Conservation (phyloP, 177 flowering plant species). For the Vitis hybrid region DNA sequence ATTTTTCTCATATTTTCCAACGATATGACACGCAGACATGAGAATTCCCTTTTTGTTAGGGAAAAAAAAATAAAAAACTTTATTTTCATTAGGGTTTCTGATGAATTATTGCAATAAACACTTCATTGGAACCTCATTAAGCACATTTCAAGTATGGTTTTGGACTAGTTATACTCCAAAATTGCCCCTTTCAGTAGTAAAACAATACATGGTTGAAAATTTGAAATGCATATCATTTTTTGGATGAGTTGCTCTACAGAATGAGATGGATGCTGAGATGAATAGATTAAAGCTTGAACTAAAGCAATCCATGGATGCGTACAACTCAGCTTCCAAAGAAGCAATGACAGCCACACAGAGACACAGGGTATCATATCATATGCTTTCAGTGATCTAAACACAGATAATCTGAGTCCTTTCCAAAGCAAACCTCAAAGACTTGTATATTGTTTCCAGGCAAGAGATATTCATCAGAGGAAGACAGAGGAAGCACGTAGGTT, state of each 20-base stretch:
- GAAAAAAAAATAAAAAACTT: too few relatives aligned
- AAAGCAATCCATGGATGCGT: conserved; percentile 37
- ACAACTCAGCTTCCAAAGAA: conserved; percentile 37
- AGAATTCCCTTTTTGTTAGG: too few relatives aligned
- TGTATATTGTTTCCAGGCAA: conserved; percentile 18
- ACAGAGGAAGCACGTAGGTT: conserved; percentile 16
- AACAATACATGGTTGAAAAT: neutral
- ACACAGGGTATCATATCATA: conserved; percentile 22
- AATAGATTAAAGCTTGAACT: conserved; percentile 42
- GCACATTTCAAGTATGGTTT: too few relatives aligned
- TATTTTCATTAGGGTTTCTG: too few relatives aligned
- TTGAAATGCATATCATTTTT: neutral
- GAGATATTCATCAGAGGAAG: conserved; percentile 17
- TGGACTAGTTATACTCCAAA: too few relatives aligned
- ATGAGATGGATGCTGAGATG: conserved; percentile 34
- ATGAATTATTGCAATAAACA: too few relatives aligned
- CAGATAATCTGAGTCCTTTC: neutral
- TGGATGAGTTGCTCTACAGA: conserved; percentile 19
- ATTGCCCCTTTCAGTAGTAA: too few relatives aligned
- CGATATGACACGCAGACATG: too few relatives aligned
- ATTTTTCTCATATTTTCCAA: too few relatives aligned
- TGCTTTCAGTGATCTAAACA: neutral
- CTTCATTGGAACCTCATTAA: too few relatives aligned
- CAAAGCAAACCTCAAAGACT: neutral
- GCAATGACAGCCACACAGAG: conserved; percentile 23